Percentiles rank a stretch among this genome's conserved stretches.
Evolutionary conservation across 2,329 filamentous ascomycete genomes (phyloP).

Genomic region (Hypomyces rosellus): DNA sequence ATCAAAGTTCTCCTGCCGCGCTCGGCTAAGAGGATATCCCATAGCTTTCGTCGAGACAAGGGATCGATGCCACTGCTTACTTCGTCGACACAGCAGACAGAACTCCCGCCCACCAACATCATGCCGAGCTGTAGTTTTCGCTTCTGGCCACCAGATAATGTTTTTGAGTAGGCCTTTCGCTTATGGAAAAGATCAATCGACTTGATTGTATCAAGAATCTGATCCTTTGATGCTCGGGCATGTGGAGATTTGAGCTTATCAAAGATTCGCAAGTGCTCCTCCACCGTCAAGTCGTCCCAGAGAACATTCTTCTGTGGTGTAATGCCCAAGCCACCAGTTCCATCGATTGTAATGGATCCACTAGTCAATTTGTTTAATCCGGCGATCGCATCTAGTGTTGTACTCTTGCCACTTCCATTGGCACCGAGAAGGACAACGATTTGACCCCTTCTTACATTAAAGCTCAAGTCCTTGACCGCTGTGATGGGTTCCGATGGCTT

Average conservation of each 20-base stretch:
- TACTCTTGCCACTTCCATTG: constrained; percentile 87
- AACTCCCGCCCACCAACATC: constrained; percentile 88
- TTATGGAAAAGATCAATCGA: constrained; percentile 73
- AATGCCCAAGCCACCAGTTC: constrained; percentile 72
- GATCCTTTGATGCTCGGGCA: constrained; percentile 47
- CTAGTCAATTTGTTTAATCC: constrained; percentile 71
- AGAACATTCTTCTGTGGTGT: constrained; percentile 92
- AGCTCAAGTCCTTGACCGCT: constrained; percentile 69
- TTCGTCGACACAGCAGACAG: constrained; percentile 86
- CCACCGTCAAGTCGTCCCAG: constrained; percentile 82
- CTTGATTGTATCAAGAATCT: constrained; percentile 57
- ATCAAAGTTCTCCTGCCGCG: constrained; percentile 77
- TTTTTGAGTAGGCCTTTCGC: constrained; percentile 63
- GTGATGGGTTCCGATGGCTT: constrained; percentile 55
- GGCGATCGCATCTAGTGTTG: constrained; percentile 80
- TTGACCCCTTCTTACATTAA: constrained; percentile 68
- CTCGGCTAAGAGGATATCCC: constrained; percentile 86
- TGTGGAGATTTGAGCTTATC: constrained; percentile 68
- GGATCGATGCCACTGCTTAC: constrained; percentile 86
- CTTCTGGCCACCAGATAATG: constrained; percentile 85
- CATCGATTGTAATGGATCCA: constrained; percentile 71
- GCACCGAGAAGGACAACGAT: constrained; percentile 83
- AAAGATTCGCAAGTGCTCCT: constrained; percentile 79
- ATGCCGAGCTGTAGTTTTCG: constrained; percentile 87
- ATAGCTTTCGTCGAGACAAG: constrained; percentile 79